Base-by-base conservation (phyloP, 257 asterid species). In the Gentiana straminea region DNA sequence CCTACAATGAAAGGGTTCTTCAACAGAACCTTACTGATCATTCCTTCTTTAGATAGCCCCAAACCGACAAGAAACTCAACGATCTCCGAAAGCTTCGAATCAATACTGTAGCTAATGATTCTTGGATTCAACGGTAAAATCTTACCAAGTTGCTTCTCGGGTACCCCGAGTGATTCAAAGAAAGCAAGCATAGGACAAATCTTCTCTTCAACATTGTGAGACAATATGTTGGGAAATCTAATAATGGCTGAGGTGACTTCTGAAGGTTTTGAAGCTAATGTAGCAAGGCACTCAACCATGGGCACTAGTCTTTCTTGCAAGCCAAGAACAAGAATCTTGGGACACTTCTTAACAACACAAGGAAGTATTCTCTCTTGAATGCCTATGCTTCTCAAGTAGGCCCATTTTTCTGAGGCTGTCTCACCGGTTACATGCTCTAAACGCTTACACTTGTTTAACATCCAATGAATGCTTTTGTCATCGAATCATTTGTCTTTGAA, bases 131-230 rank as follows among this genome's bases (percentile, higher is more conserved):
- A 41, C 8, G 85, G 78, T 51, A 92, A 70, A 84, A 92, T 92
- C 70, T 85, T 92, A 15, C 95, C 97, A 0, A 88, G 71, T 59
- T 80, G 95, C 57, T 85, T 86, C 51, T 92, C 94, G 3, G 94
- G 83, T 8, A 94, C 72, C 45, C 99, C 94, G 38, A 92, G 89
- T 38, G 91, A 68, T 66, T 92, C 97, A 6, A 92, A 88, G 75
- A 88, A 92, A 0, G 95, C 99, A 3, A 92, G 82, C 52, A 88
- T 94, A 2, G 99, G 97, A 71, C 97, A 85, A 59, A 92, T 95
- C 70, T 92, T 92, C 72, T 88, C 94, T 65, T 92, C 94, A 55
- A 92, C 77, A 52, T 94, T 81, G 75, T 88, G 95, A 36, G 86
- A 59, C 55, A 85, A 94, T 69, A 92, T 68, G 66, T 88, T 81